Percentiles rank a stretch among this genome's conserved stretches.
Evolutionary conservation across 2,329 filamentous ascomycete genomes (phyloP).

Genomic region (Alternaria brassicicola): DNA sequence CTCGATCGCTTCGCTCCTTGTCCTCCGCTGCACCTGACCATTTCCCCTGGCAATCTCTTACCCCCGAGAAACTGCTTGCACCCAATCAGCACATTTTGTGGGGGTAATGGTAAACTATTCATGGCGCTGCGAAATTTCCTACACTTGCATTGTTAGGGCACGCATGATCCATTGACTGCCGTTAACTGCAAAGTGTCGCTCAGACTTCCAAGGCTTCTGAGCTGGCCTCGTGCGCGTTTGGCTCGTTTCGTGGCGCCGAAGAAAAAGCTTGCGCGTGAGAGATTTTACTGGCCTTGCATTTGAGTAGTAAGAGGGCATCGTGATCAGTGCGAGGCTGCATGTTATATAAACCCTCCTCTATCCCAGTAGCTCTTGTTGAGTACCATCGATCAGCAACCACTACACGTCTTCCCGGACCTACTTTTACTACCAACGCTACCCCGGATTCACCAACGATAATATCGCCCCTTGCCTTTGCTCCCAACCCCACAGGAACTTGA

Average conservation of each 20-base stretch:
- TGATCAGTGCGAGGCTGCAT: slow-evolving; percentile 8
- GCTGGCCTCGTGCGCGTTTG: slow-evolving; percentile 35
- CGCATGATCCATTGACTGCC: slow-evolving; percentile 48
- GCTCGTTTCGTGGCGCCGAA: slow-evolving; percentile 34
- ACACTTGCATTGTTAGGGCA: slow-evolving; percentile 11
- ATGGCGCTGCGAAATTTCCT: slow-evolving; percentile 17
- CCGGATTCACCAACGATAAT: slow-evolving; percentile 16
- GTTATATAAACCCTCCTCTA: slow-evolving; percentile 29
- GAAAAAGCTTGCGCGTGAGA: slow-evolving; percentile 11
- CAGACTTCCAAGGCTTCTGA: slow-evolving; percentile 23
- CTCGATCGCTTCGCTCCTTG: slow-evolving; percentile 9
- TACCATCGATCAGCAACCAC: slow-evolving; percentile 22
- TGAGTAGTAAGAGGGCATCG: slow-evolving; percentile 2
- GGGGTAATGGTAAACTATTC: slow-evolving; percentile 21
- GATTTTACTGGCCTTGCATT: slow-evolving; percentile 15
- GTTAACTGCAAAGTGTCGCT: slow-evolving; percentile 52
- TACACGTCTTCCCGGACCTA: slow-evolving; percentile 16
- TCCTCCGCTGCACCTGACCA: slow-evolving; percentile 13
- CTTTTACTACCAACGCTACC: slow-evolving; percentile 10
- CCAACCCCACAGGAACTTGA: too few species aligned
- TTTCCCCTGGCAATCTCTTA: slow-evolving; percentile 31
- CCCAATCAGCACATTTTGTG: slow-evolving; percentile 21
- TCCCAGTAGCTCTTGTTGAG: slow-evolving; percentile 5
- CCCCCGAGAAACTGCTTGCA: slow-evolving; percentile 30
- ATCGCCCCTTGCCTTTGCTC: slow-evolving; percentile 20